Base-by-base conservation (phyloP, 306 rosid species). In the Medicago lupulina region DNA sequence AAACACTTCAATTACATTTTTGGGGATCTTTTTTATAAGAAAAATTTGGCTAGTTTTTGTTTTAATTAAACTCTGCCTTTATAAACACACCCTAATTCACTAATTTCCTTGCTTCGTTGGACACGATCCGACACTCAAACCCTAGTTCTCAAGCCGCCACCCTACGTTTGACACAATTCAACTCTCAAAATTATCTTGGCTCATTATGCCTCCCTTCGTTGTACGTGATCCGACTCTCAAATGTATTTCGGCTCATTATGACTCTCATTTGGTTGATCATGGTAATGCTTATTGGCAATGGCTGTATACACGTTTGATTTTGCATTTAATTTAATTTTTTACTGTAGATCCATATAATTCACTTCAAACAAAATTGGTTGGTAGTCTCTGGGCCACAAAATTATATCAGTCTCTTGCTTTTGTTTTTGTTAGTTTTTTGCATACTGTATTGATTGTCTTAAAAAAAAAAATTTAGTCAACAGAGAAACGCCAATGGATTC, bases 401-500 rank as follows among this genome's bases (percentile, higher is more conserved):
- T 49, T 18, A 31, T 18, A 14, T 36, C 39, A 14, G 38, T 25
- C 44, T 67, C 43, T 40, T 59, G 34, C 51, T 14, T 44, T 53
- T 25, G 70, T 15, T 14, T 44, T 41, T 25, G 70, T 15, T 78
- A 40, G 18, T 3, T 18, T 38, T 74, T 44, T 21, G 64, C 41
- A 61, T 61, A 18, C 46, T 76, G 70, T 50, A 71, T 71, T 55
- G 54, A 71, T 16, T 4, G 23, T 21, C 53, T 76, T 54, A 6
- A 21, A 61, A 21, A 25, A 25, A 60, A 43, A 15, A 7, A 12
- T 18, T 16, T 72, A 36, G 71, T 68, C 65, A 31, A 34, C 60
- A 74, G 71, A 28, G 67, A 70, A 49, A 21, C 54, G 49, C 64
- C 3, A 73, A 93, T 91, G 97, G 97, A 93, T 83, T 72, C 88